Evolutionary conservation across 352 stramenopile genomes (phyloP), one percentile per base, ranked within the genome.

Genomic region (Thalassiosira livingstoniorum): DNA sequence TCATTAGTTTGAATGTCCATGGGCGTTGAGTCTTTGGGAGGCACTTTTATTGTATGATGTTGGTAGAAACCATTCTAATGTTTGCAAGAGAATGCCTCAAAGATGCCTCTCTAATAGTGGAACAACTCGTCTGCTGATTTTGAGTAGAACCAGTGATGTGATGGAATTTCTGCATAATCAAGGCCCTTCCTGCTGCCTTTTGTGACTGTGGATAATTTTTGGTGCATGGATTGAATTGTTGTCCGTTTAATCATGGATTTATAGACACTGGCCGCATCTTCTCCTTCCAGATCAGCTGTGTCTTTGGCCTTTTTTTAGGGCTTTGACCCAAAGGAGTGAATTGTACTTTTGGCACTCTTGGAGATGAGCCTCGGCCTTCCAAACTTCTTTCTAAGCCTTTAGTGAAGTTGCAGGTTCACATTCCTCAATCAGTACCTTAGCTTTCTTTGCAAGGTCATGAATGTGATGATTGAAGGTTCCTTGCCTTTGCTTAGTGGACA

Each of bases 231-330:
- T 53, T 10, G 2, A 7, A 34, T 2, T 5, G 29, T 45, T 1
- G 32, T n/a, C 60, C 0, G 23, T 15, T 32, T 2, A 13, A n/a
- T n/a, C n/a, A n/a, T n/a, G 7, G 32, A 34, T 25, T 34, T 67
- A 15, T 53, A 34, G 10, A 34, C 53, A 4, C 32, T 21, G 42
- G 42, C 62, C 23, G 66, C 58, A 23, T 51, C 15, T 51, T 62
- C 60, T 1, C 58, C 70, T 4, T 32, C 45, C 2, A 55, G 42
- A 25, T 31, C 15, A 11, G 70, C 58, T 31, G 51, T 63, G 29
- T 78, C 39, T 18, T 71, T 57, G 42, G 70, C 58, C 25, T 4
- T 63, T 10, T 45, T 78, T 58, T 2, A 78, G 42, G 57, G 57
- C 70, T 27, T 71, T 39, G 29, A 71, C 66, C 4, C 70, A 21